Evolutionary conservation across 2,329 filamentous ascomycete genomes (phyloP).

Genomic region (Fusarium marasasianum): DNA sequence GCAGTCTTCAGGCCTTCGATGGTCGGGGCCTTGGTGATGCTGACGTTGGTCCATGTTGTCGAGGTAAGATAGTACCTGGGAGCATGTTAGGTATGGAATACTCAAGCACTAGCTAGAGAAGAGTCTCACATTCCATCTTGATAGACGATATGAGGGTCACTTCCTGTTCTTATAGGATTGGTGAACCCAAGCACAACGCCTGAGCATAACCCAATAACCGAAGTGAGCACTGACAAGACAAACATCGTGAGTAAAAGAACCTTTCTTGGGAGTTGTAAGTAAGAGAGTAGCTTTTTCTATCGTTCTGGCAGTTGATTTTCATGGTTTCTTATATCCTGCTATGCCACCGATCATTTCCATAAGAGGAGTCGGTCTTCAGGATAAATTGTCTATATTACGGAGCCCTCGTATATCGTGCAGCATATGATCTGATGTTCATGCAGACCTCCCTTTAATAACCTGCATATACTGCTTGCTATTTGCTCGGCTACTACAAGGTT

Average conservation of each 20-base stretch:
- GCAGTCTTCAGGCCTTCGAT: neutral
- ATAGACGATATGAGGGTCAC: neutral
- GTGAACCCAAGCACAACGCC: neutral
- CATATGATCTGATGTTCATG: neutral
- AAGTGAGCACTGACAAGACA: neutral
- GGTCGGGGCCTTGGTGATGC: neutral
- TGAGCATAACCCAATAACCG: neutral
- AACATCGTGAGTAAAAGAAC: neutral
- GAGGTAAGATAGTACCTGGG: neutral
- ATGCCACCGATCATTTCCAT: neutral
- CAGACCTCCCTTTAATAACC: neutral
- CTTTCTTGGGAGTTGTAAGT: neutral
- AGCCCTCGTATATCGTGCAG: neutral
- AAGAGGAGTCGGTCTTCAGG: neutral
- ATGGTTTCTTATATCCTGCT: neutral
- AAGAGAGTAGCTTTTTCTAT: neutral
- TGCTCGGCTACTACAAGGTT: neutral
- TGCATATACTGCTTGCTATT: neutral
- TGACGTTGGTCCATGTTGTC: neutral
- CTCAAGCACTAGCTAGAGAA: rapidly evolving
- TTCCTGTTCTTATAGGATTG: neutral
- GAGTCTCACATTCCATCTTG: neutral
- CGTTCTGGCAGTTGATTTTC: too few relatives aligned
- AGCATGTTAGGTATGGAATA: rapidly evolving
- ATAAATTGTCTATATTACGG: neutral